A percentile compares a stretch with the other conserved stretches of the same genome.
Evolutionary conservation across 108 stramenopile genomes (phyloP).

Genomic region (Pseudonitzschia delicatissima): DNA sequence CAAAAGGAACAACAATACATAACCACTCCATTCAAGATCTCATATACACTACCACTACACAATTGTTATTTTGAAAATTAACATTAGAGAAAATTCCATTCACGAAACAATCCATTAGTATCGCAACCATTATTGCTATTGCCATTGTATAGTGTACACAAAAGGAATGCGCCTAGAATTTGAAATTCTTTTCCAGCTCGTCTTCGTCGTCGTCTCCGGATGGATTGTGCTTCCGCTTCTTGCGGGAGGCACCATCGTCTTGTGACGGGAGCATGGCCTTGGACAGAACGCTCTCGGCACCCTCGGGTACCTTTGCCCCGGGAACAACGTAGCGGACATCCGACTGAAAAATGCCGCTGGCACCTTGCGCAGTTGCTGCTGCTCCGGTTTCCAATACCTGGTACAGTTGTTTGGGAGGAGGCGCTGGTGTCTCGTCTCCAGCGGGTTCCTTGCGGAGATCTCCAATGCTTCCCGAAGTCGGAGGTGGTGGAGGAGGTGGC

Average conservation of each 20-base stretch:
- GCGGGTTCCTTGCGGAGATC: conserved; percentile 72
- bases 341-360: conserved; percentile 69
- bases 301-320: conserved; percentile 41
- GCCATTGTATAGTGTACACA: conserved; percentile 32
- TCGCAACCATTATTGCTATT: conserved; percentile 26
- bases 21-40: too few relatives aligned
- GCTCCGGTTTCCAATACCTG: conserved; percentile 59
- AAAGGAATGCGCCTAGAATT: conserved; percentile 53
- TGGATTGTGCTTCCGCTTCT: conserved; percentile 52
- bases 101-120: conserved; percentile 18
- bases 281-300: conserved; percentile 78
- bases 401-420: conserved; percentile 73
- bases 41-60: too few relatives aligned
- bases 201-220: conserved; percentile 77
- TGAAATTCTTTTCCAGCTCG: conserved; percentile 82
- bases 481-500: conserved; percentile 27
- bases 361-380: conserved; percentile 27
- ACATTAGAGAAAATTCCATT: not conserved
- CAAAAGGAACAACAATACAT: too few relatives aligned
- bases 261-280: conserved; percentile 46
- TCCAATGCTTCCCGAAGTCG: conserved; percentile 23
- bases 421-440: conserved; percentile 77
- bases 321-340: conserved; percentile 75
- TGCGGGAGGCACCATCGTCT: conserved; percentile 32
- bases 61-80: conserved; percentile 7